phyloP scores from a whole-genome alignment of 345 rosid genomes.

The Trapa incisa region DNA sequence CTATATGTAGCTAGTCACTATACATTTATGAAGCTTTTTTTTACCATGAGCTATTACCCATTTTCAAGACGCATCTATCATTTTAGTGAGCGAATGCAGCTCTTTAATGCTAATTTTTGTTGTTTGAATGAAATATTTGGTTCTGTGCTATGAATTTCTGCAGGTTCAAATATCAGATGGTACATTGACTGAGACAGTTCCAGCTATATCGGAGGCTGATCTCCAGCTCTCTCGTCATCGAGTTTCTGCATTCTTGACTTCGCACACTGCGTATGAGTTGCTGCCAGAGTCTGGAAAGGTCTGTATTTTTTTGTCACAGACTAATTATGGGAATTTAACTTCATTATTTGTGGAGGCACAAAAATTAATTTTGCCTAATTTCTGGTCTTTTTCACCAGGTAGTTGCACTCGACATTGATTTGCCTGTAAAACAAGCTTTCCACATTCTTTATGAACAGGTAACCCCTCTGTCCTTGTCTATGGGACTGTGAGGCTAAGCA shows the following conservation, averaged over 20 bases:
- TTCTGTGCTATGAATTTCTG: constrained; percentile 4
- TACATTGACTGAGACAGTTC: constrained; percentile 33
- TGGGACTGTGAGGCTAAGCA: neutral
- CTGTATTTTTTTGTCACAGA: constrained; percentile 24
- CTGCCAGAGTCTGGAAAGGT: constrained; percentile 99
- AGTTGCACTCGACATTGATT: constrained; percentile 77
- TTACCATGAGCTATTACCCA: too few species aligned
- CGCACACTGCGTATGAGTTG: constrained; percentile 79
- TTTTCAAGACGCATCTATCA: too few species aligned
- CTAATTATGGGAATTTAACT: neutral
- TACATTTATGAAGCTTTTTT: too few species aligned
- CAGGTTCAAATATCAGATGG: constrained; percentile 16
- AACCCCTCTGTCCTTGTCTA: neutral
- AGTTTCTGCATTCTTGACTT: constrained; percentile 54
- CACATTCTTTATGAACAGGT: constrained; percentile 96
- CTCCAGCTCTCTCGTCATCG: constrained; percentile 62
- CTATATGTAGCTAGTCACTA: neutral
- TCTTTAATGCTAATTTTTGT: neutral
- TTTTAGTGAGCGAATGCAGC: neutral
- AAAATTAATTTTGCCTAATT: neutral
- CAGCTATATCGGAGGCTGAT: constrained; percentile 52
- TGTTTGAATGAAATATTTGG: neutral
- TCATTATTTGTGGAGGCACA: neutral
- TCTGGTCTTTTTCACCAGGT: constrained; percentile 38
- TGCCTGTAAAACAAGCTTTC: constrained; percentile 97